A percentile compares a stretch with the other conserved stretches of the same genome.
Conservation (phyloP, 2,329 filamentous ascomycete genomes). For the Paecilomyces dactylethromorphus region DNA sequence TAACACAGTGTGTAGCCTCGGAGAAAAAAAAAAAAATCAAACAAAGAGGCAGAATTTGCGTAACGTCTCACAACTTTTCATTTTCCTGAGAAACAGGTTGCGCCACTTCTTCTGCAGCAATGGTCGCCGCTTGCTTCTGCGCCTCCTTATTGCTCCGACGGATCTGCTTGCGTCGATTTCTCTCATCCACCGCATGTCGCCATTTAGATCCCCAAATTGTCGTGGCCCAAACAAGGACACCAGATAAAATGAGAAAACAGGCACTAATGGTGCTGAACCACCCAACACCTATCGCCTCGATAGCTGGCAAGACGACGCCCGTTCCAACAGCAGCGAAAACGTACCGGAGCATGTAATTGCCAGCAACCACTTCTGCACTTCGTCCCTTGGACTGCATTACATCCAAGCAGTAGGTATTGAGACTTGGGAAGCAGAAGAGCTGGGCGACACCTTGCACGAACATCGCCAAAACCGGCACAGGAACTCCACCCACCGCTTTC, state of each 20-base stretch:
- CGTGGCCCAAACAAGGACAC: constrained; percentile 42
- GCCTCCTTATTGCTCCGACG: not conserved
- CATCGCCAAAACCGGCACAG: constrained; percentile 62
- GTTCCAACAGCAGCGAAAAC: constrained; percentile 65
- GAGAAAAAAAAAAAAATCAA: not conserved
- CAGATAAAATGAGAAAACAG: constrained; percentile 46
- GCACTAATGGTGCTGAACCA: constrained; percentile 72
- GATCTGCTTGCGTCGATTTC: constrained; percentile 22
- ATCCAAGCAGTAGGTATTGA: constrained; percentile 78
- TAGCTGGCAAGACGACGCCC: constrained; percentile 65
- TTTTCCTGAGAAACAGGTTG: not conserved
- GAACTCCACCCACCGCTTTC: constrained; percentile 48
- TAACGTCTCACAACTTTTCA: not conserved
- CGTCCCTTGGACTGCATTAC: constrained; percentile 60
- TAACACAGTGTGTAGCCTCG: not conserved
- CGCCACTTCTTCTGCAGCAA: not conserved
- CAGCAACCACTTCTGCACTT: constrained; percentile 68
- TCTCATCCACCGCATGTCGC: constrained; percentile 48
- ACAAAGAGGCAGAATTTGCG: not conserved
- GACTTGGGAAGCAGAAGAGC: constrained; percentile 65
- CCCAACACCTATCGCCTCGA: constrained; percentile 69
- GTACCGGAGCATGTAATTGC: constrained; percentile 74
- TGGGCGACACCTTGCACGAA: constrained; percentile 70
- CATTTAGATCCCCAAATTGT: constrained; percentile 46
- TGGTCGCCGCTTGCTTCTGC: not conserved